These are phyloP conservation scores for Conticribra guillardii DNA, from an alignment of 108 stramenopile genomes.

Conservation along the genomic window DNA sequence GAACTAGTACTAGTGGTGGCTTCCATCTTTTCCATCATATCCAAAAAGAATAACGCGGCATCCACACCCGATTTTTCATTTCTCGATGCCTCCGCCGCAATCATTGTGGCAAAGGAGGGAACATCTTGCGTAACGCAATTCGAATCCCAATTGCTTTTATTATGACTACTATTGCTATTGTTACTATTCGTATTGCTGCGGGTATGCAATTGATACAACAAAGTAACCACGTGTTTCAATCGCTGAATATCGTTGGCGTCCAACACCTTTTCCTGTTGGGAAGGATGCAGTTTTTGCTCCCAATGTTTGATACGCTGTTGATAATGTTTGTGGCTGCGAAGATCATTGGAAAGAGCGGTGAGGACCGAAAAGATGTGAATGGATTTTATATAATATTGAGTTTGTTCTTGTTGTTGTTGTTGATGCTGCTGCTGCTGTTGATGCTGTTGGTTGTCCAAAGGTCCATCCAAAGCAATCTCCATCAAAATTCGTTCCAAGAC, in stretches of 20 bases:
- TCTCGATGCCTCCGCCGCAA: slow-evolving; percentile 25
- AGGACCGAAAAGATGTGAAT: slow-evolving; percentile 35
- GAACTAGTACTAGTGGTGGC: no score
- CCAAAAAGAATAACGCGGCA: slow-evolving; percentile 27
- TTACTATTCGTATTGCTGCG: background rate
- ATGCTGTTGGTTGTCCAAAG: background rate
- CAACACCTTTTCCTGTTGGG: background rate
- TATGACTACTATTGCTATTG: background rate
- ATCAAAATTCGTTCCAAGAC: slow-evolving; percentile 26
- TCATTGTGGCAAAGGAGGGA: slow-evolving; percentile 46
- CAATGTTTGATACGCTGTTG: background rate
- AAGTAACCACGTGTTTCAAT: background rate
- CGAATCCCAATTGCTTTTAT: slow-evolving; percentile 1
- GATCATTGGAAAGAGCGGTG: slow-evolving; percentile 29
- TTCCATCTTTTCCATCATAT: slow-evolving; percentile 24
- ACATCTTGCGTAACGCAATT: slow-evolving; percentile 38
- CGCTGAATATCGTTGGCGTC: background rate
- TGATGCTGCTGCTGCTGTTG: background rate
- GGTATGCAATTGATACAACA: background rate
- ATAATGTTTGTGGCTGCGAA: slow-evolving; percentile 4
- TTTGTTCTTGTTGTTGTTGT: no score
- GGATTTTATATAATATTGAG: slow-evolving; percentile 25
- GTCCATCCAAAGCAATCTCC: slow-evolving; percentile 13
- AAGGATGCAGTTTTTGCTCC: background rate
- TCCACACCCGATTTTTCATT: slow-evolving; percentile 20